phyloP scores from a whole-genome alignment of 2,329 filamentous ascomycete species.

The Pleoardoris graminearum region DNA sequence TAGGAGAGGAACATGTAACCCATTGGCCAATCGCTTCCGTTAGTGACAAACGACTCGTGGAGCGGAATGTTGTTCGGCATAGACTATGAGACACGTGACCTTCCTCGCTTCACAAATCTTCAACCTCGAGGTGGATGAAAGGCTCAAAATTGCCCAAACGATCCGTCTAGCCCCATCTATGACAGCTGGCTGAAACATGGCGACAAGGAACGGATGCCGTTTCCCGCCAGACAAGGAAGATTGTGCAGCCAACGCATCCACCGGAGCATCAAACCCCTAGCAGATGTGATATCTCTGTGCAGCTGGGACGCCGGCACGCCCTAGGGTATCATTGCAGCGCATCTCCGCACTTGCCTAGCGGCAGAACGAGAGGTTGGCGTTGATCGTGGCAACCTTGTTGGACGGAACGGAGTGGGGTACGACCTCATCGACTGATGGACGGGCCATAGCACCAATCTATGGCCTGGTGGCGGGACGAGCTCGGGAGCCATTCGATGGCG shows the following conservation, averaged over 20 bases:
- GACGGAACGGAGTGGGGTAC: slow-evolving; percentile 46
- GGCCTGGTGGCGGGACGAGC: slow-evolving; percentile 38
- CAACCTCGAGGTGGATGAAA: slow-evolving; percentile 39
- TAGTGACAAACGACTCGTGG: slow-evolving; percentile 30
- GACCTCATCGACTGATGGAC: slow-evolving; percentile 46
- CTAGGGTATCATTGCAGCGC: slow-evolving; percentile 52
- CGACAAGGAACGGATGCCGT: slow-evolving; percentile 46
- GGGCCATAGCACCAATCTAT: slow-evolving; percentile 43
- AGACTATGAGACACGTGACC: slow-evolving; percentile 42
- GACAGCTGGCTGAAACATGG: slow-evolving; percentile 38
- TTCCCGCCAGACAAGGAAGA: slow-evolving; percentile 43
- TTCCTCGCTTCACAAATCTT: slow-evolving; percentile 40
- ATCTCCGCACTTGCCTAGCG: slow-evolving; percentile 49
- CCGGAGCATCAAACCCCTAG: slow-evolving; percentile 46
- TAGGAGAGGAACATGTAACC: slow-evolving; percentile 18
- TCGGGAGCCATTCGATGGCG: slow-evolving; percentile 31
- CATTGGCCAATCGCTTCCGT: slow-evolving; percentile 38
- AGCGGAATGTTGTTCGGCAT: slow-evolving; percentile 42
- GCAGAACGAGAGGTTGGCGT: slow-evolving; percentile 48
- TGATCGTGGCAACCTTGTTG: slow-evolving; percentile 53
- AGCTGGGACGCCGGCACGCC: slow-evolving; percentile 48
- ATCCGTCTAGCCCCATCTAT: slow-evolving; percentile 24
- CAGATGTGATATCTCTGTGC: slow-evolving; percentile 49
- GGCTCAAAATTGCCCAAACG: slow-evolving; percentile 37
- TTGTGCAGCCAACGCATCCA: slow-evolving; percentile 52